These are phyloP conservation scores for Przewalskia tangutica DNA, from an alignment of 257 asterid genomes.

Conservation along the genomic window DNA sequence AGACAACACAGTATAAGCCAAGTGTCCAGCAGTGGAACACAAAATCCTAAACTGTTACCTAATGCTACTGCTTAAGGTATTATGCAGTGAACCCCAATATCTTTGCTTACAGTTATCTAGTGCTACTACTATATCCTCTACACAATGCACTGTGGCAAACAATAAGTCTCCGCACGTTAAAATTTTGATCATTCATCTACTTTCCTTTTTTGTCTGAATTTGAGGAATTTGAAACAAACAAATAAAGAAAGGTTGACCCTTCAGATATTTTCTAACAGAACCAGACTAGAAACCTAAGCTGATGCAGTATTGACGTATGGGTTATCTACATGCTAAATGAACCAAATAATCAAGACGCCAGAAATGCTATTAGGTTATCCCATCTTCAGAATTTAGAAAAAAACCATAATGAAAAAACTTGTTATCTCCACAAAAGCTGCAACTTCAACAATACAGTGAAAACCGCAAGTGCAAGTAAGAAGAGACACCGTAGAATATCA, in stretches of 20 bases:
- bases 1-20: background rate
- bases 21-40: background rate
- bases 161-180: constrained; percentile 15
- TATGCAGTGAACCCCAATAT: background rate
- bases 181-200: constrained; percentile 37
- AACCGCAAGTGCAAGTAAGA: background rate
- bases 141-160: background rate
- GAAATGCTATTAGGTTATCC: constrained; percentile 21
- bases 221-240: constrained; percentile 56
- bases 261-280: background rate
- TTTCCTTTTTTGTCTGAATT: constrained; percentile 57
- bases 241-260: background rate
- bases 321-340: background rate
- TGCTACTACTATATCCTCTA: background rate
- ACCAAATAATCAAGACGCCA: constrained; percentile 46
- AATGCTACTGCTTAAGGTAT: background rate
- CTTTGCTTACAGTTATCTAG: background rate
- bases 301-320: background rate
- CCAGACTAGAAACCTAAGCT: background rate
- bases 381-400: constrained; percentile 32
- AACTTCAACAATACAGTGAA: background rate
- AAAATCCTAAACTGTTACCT: background rate
- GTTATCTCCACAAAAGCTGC: background rate
- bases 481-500: background rate
- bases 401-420: constrained; percentile 62